These are phyloP conservation scores for Rhizoclosmatium globosum DNA, from an alignment of 192 early-diverging fungal genomes.

Conservation along the genomic window DNA sequence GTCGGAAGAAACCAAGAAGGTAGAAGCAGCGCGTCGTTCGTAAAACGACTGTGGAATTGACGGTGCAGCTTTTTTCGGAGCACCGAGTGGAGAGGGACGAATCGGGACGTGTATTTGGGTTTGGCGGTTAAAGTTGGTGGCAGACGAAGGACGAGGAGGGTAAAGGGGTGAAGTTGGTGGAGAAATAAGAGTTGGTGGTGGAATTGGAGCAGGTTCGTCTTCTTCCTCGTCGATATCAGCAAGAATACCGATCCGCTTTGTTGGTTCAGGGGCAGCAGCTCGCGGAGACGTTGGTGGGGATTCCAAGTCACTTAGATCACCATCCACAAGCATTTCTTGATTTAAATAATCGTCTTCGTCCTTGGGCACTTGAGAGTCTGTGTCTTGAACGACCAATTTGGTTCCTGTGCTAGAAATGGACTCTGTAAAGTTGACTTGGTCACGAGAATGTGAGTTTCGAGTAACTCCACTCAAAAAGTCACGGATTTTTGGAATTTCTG, in stretches of 20 bases:
- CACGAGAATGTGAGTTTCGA: too few species aligned
- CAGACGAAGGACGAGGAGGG: not conserved
- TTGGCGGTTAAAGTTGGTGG: not conserved
- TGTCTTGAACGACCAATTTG: too few species aligned
- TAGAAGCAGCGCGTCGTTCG: not conserved
- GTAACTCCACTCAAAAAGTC: slow-evolving; percentile 14
- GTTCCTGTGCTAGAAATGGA: too few species aligned
- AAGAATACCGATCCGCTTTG: not conserved
- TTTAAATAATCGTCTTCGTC: too few species aligned
- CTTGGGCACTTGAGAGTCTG: too few species aligned
- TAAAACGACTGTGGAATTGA: not conserved
- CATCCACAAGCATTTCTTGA: too few species aligned
- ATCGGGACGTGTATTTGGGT: not conserved
- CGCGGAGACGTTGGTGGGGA: too few species aligned
- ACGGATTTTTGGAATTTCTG: slow-evolving; percentile 3
- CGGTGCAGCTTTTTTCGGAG: too few species aligned
- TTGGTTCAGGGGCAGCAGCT: not conserved
- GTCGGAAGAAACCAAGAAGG: not conserved
- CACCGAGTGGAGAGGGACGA: too few species aligned
- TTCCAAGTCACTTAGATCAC: too few species aligned
- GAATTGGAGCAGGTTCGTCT: not conserved
- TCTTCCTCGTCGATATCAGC: not conserved
- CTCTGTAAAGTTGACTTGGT: too few species aligned
- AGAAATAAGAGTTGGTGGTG: not conserved
- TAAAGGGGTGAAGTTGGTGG: not conserved